Base-by-base conservation (phyloP, 2,329 filamentous ascomycete species). In the Dactylonectria macrodidyma region DNA sequence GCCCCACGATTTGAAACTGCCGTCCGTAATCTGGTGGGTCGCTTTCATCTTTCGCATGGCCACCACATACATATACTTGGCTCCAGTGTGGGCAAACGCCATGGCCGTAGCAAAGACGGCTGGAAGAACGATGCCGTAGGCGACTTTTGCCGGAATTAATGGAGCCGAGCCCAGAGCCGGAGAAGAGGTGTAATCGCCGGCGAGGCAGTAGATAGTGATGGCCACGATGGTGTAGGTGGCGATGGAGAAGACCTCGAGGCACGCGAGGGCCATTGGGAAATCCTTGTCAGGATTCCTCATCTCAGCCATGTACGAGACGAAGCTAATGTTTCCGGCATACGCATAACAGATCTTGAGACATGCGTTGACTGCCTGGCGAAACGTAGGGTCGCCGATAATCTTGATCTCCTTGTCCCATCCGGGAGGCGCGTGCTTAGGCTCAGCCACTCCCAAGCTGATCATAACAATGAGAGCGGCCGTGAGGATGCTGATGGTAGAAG, bases 121-220 rank as follows among this genome's bases (percentile, higher is more conserved):
- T 2, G 77, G 77, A 9, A 80, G 50, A 2, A 78, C 74, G 34
- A 79, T 64, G 2, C 78, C 78, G 26, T 80, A 80, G 0, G 78
- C 78, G 0, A 76, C 72, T 65, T 80, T 81, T 22, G 79, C 79
- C 0, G 79, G 71, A 16, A 78, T 69, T 3, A 59, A 56, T 0
- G 79, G 78, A 0, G 79, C 79, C 0, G 79, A 81, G 22, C 79
- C 79, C 3, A 81, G 73, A 1, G 79, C 78, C 0, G 80, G 79
- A 1, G 78, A 80, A 0, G 77, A 75, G 0, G 77, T 78, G 22
- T 73, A 79, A 4, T 80, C 76, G 0, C 79, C 80, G 0, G 79
- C 76, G 0, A 81, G 67, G 4, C 75, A 77, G 41, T 80, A 81
- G 0, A 81, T 78, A 0, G 71, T 70, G 0, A 80, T 71, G 2